phyloP scores from a whole-genome alignment of 2,329 filamentous ascomycete species.

The Ilyonectria mors-panacis region DNA sequence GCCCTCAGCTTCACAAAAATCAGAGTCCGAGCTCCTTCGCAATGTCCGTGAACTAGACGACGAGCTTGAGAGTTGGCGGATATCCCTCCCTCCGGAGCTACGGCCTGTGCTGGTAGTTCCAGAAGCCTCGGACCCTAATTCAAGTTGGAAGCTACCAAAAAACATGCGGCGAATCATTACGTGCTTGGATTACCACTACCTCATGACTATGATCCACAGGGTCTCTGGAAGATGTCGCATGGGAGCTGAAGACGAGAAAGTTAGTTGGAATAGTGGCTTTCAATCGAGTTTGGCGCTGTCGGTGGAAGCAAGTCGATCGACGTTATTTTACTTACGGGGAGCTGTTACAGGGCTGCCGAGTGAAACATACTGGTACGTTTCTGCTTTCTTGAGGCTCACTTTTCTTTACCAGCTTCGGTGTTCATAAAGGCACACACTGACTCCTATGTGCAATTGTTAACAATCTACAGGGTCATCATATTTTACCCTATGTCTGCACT shows the following conservation, averaged over 20 bases:
- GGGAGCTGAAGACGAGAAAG: constrained; percentile 33
- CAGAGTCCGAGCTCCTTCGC: constrained; percentile 66
- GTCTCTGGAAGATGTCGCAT: constrained; percentile 63
- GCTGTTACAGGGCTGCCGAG: constrained; percentile 58
- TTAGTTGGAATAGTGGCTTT: constrained; percentile 59
- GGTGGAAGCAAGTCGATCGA: constrained; percentile 68
- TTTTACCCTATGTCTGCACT: constrained; percentile 70
- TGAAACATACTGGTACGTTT: constrained; percentile 63
- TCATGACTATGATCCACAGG: constrained; percentile 68
- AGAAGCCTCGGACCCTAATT: not conserved
- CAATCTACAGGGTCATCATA: constrained; percentile 60
- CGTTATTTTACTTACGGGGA: constrained; percentile 61
- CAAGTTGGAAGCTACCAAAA: constrained; percentile 36
- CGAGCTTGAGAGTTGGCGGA: constrained; percentile 67
- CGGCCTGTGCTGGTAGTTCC: constrained; percentile 62
- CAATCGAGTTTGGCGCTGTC: constrained; percentile 67
- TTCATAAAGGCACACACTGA: too few relatives aligned
- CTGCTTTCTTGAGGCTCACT: not conserved
- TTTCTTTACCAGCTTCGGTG: too few relatives aligned
- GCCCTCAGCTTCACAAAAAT: constrained; percentile 61
- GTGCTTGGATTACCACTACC: constrained; percentile 68
- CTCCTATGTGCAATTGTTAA: too few relatives aligned
- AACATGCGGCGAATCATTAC: constrained; percentile 63
- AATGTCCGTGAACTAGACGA: constrained; percentile 70
- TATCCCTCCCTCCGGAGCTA: constrained; percentile 59